phyloP scores from a whole-genome alignment of 2,329 filamentous ascomycete species.

The Phyllosticta citriasiana region DNA sequence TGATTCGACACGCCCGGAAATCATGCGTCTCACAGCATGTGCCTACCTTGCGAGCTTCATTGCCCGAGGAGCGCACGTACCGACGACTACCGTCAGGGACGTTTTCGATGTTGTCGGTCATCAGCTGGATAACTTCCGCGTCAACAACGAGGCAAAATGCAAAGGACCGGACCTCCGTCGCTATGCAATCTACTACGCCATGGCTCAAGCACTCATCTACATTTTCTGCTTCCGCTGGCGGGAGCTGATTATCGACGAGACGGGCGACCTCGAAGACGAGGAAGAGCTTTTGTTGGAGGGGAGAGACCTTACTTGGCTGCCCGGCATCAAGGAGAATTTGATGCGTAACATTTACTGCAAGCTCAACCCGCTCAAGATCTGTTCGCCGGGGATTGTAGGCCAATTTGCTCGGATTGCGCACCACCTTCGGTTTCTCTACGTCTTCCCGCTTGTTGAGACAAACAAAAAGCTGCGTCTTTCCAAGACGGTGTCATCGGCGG shows the following conservation, averaged over 20 bases:
- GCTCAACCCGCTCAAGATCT: constrained; percentile 92
- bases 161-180: constrained; percentile 76
- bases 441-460: constrained; percentile 76
- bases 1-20: constrained; percentile 53
- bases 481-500: constrained; percentile 52
- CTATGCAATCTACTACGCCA: constrained; percentile 77
- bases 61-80: constrained; percentile 75
- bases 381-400: constrained; percentile 78
- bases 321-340: constrained; percentile 63
- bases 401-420: constrained; percentile 85
- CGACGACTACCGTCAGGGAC: constrained; percentile 63
- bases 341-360: constrained; percentile 72
- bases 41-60: constrained; percentile 94
- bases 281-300: constrained; percentile 52
- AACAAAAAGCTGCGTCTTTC: constrained; percentile 84
- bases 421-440: constrained; percentile 79
- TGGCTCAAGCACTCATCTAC: constrained; percentile 82
- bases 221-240: constrained; percentile 98
- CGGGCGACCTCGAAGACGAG: constrained; percentile 40
- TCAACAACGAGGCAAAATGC: constrained; percentile 61
- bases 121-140: constrained; percentile 67
- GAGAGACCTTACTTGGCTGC: constrained; percentile 69
- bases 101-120: constrained; percentile 71
- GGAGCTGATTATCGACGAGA: constrained; percentile 56
- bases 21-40: constrained; percentile 73